A percentile compares a stretch with the other conserved stretches of the same genome.
Evolutionary conservation across 208 protist genomes (phyloP).

Genomic region (Angomonas desouzai): DNA sequence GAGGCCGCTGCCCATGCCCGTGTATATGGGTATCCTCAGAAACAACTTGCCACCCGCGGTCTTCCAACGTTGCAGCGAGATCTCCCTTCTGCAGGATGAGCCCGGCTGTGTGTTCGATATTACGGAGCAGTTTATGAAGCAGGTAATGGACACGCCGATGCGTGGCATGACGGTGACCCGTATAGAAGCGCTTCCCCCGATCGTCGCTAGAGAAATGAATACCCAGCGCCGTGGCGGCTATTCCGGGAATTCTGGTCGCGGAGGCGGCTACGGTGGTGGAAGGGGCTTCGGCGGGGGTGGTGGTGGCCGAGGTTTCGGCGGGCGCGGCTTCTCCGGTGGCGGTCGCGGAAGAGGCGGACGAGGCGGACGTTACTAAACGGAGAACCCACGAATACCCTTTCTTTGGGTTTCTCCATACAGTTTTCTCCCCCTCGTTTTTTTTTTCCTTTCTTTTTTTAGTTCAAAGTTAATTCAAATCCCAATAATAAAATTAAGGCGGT

Average conservation of each 20-base stretch:
- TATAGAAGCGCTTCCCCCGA: slow-evolving; percentile 77
- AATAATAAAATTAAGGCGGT: neutral
- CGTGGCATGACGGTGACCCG: slow-evolving; percentile 59
- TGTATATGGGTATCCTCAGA: slow-evolving; percentile 86
- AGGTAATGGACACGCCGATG: slow-evolving; percentile 52
- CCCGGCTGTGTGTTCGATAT: slow-evolving; percentile 88
- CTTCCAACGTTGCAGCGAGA: slow-evolving; percentile 78
- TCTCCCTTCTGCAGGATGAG: slow-evolving; percentile 83
- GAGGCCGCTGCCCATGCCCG: slow-evolving; percentile 64
- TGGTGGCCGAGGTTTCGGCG: slow-evolving; percentile 14
- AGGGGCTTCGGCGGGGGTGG: slow-evolving; percentile 18
- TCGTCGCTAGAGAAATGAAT: slow-evolving; percentile 81
- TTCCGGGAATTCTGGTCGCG: slow-evolving; percentile 13
- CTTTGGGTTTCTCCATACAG: too few relatives aligned
- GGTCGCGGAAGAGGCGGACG: slow-evolving; percentile 15
- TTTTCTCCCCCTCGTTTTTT: neutral
- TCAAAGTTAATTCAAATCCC: too few relatives aligned
- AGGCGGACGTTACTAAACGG: slow-evolving; percentile 1
- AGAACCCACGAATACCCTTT: too few relatives aligned
- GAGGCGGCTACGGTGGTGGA: slow-evolving; percentile 28
- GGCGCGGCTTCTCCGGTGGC: too few relatives aligned
- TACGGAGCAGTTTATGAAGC: slow-evolving; percentile 58
- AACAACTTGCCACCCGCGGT: slow-evolving; percentile 80
- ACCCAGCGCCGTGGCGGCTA: slow-evolving; percentile 28
- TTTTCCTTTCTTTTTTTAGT: slow-evolving; percentile 2